Percentiles rank a stretch among this genome's conserved stretches.
phyloP scores from a whole-genome alignment of 306 rosid species.

The Hippophae tibetana region DNA sequence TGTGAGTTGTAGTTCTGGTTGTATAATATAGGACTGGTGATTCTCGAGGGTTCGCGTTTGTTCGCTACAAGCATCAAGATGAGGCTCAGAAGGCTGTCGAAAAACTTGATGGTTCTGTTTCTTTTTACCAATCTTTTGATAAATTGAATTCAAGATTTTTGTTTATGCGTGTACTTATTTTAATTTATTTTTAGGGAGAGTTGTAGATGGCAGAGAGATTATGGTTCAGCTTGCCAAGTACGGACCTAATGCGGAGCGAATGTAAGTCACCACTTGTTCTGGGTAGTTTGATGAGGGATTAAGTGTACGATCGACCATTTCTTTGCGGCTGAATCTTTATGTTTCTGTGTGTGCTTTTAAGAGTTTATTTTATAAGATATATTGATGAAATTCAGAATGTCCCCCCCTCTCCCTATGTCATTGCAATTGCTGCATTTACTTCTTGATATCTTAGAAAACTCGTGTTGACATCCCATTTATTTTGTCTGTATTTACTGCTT shows the following conservation, averaged over 20 bases:
- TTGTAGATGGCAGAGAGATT: conserved; percentile 70
- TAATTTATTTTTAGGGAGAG: conserved; percentile 31
- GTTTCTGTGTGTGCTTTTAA: not conserved
- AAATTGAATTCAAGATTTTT: not conserved
- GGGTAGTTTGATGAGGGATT: no score
- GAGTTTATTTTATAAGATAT: no score
- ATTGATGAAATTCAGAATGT: no score
- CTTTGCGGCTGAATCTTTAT: not conserved
- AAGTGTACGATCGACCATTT: not conserved
- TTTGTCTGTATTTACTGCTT: no score
- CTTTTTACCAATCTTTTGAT: not conserved
- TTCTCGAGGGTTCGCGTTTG: conserved; percentile 66
- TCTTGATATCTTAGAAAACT: no score
- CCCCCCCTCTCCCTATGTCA: no score
- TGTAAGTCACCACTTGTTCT: conserved; percentile 26
- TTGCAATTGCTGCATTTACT: no score
- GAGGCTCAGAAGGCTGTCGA: conserved; percentile 71
- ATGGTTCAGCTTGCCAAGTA: conserved; percentile 79
- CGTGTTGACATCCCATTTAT: no score
- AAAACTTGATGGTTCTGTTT: conserved; percentile 47
- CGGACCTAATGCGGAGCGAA: conserved; percentile 70
- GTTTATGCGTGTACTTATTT: not conserved
- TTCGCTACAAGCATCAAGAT: conserved; percentile 61
- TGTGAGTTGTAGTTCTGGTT: no score
- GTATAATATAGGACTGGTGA: conserved; percentile 41